These are phyloP conservation scores for Spathaspora passalidarum DNA, from an alignment of 805 yeast species.

Conservation along the genomic window DNA sequence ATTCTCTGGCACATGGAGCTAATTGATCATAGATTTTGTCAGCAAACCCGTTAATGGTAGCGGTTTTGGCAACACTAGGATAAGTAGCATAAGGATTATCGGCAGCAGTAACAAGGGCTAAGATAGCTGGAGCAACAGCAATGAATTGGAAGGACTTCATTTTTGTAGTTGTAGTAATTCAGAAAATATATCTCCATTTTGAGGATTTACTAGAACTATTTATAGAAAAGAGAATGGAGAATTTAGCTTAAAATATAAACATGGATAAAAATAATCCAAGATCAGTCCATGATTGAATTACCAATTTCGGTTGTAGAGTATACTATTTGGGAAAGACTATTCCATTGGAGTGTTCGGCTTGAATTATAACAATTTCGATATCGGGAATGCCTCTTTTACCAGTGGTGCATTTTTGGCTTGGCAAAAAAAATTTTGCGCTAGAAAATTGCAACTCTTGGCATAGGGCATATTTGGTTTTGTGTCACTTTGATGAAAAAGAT, in stretches of 20 bases:
- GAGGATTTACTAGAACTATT: too few species aligned
- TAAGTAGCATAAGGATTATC: constrained; percentile 29
- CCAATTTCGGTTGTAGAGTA: not conserved
- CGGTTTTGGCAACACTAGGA: constrained; percentile 46
- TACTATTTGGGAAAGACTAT: not conserved
- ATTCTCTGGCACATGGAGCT: constrained; percentile 41
- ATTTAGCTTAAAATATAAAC: too few species aligned
- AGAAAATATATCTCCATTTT: too few species aligned
- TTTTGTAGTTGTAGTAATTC: too few species aligned
- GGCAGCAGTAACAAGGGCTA: constrained; percentile 3
- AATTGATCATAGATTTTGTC: constrained; percentile 36
- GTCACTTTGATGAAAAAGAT: not conserved
- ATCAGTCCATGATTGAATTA: not conserved
- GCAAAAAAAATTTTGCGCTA: too few species aligned
- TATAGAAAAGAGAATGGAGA: too few species aligned
- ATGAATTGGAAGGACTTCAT: not conserved
- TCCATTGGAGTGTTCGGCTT: not conserved
- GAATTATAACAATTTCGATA: not conserved
- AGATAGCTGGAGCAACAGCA: not conserved
- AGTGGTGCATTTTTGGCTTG: too few species aligned
- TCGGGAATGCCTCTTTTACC: not conserved
- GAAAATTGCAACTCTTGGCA: too few species aligned
- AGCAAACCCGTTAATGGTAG: constrained; percentile 47
- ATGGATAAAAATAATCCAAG: too few species aligned
- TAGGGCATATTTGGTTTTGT: not conserved